phyloP scores from a whole-genome alignment of 352 stramenopile genomes.

The Pythium folliculosum region DNA sequence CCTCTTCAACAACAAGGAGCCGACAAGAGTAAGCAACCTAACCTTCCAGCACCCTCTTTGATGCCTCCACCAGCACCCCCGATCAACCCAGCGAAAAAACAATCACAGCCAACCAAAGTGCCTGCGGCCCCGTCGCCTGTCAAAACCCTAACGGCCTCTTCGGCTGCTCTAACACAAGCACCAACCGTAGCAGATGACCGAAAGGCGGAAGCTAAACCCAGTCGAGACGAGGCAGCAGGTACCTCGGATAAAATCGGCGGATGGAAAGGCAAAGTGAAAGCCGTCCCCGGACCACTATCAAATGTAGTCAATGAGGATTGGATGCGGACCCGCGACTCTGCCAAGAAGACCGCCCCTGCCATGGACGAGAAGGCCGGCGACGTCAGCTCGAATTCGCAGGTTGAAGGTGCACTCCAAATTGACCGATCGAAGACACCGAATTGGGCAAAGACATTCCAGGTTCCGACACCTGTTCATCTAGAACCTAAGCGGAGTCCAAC shows the following conservation, averaged over 20 bases:
- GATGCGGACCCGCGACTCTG: constrained; percentile 66
- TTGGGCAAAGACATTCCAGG: constrained; percentile 48
- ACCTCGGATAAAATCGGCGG: constrained; percentile 11
- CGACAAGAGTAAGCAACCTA: not conserved
- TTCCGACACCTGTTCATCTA: constrained; percentile 8
- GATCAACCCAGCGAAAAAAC: constrained; percentile 17
- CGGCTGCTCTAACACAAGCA: too few species aligned
- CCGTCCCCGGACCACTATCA: constrained; percentile 51
- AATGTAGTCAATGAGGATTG: constrained; percentile 68
- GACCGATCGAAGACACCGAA: constrained; percentile 64
- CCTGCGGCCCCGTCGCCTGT: too few species aligned
- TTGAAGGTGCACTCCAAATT: constrained; percentile 29
- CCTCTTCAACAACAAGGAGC: constrained; percentile 1
- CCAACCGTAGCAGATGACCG: not conserved
- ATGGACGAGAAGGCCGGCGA: constrained; percentile 13
- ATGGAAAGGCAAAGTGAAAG: constrained; percentile 54
- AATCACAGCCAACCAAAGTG: not conserved
- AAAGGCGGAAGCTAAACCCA: constrained; percentile 11
- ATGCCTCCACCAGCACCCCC: constrained; percentile 37
- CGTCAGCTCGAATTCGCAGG: not conserved
- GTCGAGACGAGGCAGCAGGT: not conserved
- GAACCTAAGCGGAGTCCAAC: constrained; percentile 24
- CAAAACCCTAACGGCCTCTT: too few species aligned
- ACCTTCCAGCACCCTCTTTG: not conserved
- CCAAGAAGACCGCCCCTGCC: constrained; percentile 47